A percentile compares a stretch with the other conserved stretches of the same genome.
phyloP scores from a whole-genome alignment of 108 stramenopile genomes.

The Skeletonema marinoi region DNA sequence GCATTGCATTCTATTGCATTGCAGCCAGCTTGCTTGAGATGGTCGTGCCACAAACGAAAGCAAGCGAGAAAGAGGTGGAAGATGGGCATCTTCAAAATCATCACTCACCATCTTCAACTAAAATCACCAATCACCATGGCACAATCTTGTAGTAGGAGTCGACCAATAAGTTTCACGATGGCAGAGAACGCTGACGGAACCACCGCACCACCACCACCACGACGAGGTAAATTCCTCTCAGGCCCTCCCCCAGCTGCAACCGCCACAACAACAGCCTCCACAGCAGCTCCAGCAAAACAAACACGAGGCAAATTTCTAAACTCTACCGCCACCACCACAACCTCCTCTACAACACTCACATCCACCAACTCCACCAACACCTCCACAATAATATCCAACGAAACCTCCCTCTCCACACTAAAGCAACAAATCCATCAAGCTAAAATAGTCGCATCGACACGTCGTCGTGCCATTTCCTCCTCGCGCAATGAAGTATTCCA shows the following conservation, averaged over 20 bases:
- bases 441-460: slow-evolving; percentile 14
- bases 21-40: too few species aligned
- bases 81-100: too few species aligned
- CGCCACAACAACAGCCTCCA: not conserved
- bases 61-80: too few species aligned
- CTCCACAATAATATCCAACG: not conserved
- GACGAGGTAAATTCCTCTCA: slow-evolving; percentile 42
- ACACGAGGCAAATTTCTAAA: slow-evolving; percentile 35
- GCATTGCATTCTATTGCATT: too few species aligned
- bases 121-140: too few species aligned
- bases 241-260: slow-evolving; percentile 1
- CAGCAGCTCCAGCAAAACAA: slow-evolving; percentile 2
- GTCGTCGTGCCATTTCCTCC: slow-evolving; percentile 3
- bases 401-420: not conserved
- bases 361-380: not conserved
- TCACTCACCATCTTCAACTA: too few species aligned
- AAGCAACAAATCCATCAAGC: slow-evolving; percentile 4
- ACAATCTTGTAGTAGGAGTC: too few species aligned
- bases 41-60: too few species aligned
- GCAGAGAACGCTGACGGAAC: not conserved
- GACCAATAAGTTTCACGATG: not conserved
- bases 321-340: not conserved
- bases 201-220: not conserved
- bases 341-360: not conserved
- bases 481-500: slow-evolving; percentile 11